Conservation (phyloP, 2,329 filamentous ascomycete species). For the Metarhizium humberi region DNA sequence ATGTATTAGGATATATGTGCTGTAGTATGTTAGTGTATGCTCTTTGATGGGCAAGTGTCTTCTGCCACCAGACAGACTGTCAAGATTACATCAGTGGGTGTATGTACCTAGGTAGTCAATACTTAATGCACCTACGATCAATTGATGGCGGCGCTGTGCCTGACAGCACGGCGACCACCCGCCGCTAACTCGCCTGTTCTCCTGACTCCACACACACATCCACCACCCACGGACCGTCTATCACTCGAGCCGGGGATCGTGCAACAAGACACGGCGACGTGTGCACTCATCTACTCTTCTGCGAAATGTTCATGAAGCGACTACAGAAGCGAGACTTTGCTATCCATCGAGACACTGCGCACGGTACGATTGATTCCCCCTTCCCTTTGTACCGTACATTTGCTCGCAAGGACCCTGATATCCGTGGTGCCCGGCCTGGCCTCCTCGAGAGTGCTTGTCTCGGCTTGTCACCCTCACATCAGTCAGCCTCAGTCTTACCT, state of each 20-base stretch:
- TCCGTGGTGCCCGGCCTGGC: not conserved
- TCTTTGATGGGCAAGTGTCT: too few relatives aligned
- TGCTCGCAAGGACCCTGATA: not conserved
- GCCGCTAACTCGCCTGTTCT: not conserved
- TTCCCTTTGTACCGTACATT: not conserved
- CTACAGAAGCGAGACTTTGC: slow-evolving; percentile 24
- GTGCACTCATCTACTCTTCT: not conserved
- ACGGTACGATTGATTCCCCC: slow-evolving; percentile 1
- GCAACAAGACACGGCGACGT: not conserved
- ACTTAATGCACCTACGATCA: not conserved
- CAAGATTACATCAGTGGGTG: too few relatives aligned
- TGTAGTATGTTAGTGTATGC: too few relatives aligned
- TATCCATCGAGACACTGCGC: slow-evolving; percentile 21
- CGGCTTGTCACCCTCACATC: not conserved
- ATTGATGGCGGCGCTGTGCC: not conserved
- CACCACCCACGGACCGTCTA: not conserved
- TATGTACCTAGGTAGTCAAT: too few relatives aligned
- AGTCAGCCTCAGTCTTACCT: not conserved
- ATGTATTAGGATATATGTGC: too few relatives aligned
- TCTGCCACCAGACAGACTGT: too few relatives aligned
- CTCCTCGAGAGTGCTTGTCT: not conserved
- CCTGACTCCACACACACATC: not conserved
- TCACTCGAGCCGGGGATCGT: not conserved
- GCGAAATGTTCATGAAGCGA: slow-evolving; percentile 21
- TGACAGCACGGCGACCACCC: not conserved